Base-by-base conservation (phyloP, 2,329 filamentous ascomycete species). In the Rosellinia necatrix region DNA sequence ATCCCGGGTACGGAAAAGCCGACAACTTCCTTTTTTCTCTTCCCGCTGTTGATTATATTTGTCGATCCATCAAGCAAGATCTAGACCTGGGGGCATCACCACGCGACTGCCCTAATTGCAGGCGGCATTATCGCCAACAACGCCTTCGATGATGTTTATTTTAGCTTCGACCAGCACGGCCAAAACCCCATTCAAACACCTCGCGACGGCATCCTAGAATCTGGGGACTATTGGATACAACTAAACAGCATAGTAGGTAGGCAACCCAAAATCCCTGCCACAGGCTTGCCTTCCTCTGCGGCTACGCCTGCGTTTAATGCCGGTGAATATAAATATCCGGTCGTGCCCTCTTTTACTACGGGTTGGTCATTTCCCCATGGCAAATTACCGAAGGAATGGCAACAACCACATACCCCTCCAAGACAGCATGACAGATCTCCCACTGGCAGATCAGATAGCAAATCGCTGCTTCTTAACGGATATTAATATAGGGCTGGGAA, bases 351-450 rank as follows among this genome's bases (percentile, higher is more conserved):
- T 4, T 34, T 34, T 34, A n/a, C n/a, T n/a, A n/a, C 12, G 10
- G 30, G 30, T n/a, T 34, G 30, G 30, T n/a, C 13, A 34, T 34
- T 34, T 6, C 30, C 30, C 6, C 30, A 34, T 34, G 30, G 13
- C n/a, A 29, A 43, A 29, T 43, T 43, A 12, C 40, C 40, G 12
- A 43, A 27, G 13, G 40, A 43, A 43, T 43, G 40, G 40, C 9
- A 29, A 29, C n/a, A 17, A 17, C 40, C 24, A 9, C 40, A 43
- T 29, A 21, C 9, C 19, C 24, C 40, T 7, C 40, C 40, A 13
- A 10, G 13, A 8, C 19, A 43, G 40, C 40, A 43, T 17, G n/a
- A 43, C 13, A 10, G 6, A 27, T 27, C 40, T 27, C 17, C 40
- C 40, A 15, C 10, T 17, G 19, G 2, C 25, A 27, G 40, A 29